Evolutionary conservation across 139 green algal genomes (phyloP).

Genomic region (Micractinium sp.): DNA sequence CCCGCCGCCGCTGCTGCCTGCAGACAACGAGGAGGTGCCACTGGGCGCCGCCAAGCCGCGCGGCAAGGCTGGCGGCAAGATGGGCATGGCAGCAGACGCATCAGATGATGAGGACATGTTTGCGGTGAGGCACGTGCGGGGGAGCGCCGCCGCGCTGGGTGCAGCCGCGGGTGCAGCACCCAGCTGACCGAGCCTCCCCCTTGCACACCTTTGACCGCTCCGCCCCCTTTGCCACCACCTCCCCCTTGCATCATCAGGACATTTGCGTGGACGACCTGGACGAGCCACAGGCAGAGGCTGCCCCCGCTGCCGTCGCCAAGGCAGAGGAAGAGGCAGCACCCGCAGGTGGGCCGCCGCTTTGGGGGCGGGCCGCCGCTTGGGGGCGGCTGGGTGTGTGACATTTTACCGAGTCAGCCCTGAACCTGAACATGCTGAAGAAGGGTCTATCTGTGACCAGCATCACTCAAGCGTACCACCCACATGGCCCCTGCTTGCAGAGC

Average conservation of each 20-base stretch:
- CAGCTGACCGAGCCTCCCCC: too few species aligned
- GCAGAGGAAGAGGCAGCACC: not conserved
- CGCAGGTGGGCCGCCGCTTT: too few species aligned
- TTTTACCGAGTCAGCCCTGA: too few species aligned
- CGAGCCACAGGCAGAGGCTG: not conserved
- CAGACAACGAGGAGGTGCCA: not conserved
- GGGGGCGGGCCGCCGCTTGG: too few species aligned
- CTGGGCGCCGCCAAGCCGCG: not conserved
- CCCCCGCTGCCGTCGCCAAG: not conserved
- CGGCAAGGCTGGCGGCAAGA: not conserved
- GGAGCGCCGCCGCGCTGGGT: not conserved
- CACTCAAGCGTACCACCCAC: not conserved
- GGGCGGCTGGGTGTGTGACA: too few species aligned
- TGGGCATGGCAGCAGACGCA: not conserved
- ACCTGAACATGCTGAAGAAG: too few species aligned
- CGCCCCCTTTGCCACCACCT: not conserved
- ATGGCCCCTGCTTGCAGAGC: not conserved
- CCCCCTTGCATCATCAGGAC: not conserved
- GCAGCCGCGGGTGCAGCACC: not conserved
- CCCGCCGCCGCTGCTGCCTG: not conserved
- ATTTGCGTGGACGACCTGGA: conserved; percentile 7
- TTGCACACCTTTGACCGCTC: not conserved
- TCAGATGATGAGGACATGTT: conserved; percentile 40
- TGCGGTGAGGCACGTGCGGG: not conserved
- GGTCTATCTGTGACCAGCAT: too few species aligned